Conservation (phyloP, 108 stramenopile genomes). For the Seminavis robusta region DNA sequence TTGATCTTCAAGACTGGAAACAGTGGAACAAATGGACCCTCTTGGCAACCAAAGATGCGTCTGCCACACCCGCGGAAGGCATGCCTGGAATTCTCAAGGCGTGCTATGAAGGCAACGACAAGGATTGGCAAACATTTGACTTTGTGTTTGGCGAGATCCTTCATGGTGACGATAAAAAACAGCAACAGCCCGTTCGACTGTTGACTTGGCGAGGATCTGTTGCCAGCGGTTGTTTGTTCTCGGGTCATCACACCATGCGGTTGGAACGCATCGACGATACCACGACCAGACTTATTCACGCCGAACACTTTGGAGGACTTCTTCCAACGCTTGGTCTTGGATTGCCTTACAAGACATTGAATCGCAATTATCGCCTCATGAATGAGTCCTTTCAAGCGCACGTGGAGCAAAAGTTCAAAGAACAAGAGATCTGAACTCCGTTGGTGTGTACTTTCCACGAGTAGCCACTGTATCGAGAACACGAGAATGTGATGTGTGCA, state of each 20-base stretch:
- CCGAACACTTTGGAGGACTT: conserved; percentile 9
- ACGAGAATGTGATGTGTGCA: too few relatives aligned
- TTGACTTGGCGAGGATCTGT: conserved; percentile 12
- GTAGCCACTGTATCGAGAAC: too few relatives aligned
- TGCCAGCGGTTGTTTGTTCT: background rate
- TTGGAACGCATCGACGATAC: background rate
- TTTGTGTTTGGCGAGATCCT: conserved; percentile 12
- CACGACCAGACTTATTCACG: conserved; percentile 1
- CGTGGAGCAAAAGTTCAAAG: conserved; percentile 10
- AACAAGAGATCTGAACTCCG: too few relatives aligned
- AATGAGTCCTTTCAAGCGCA: conserved; percentile 3
- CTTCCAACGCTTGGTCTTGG: conserved; percentile 5
- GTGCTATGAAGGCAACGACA: conserved; percentile 16
- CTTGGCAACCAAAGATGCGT: background rate
- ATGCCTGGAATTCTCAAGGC: conserved; percentile 4
- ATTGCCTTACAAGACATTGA: conserved; percentile 5
- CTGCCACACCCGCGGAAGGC: conserved; percentile 5
- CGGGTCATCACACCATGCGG: conserved; percentile 5
- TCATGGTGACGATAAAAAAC: background rate
- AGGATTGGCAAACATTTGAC: conserved; percentile 15
- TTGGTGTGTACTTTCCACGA: too few relatives aligned
- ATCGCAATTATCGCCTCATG: conserved; percentile 15
- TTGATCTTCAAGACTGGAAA: conserved; percentile 18
- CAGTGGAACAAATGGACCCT: conserved; percentile 25
- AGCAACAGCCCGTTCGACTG: too few relatives aligned